These are phyloP conservation scores for Zarea fungicola DNA, from an alignment of 2,329 filamentous ascomycete species.

Conservation along the genomic window DNA sequence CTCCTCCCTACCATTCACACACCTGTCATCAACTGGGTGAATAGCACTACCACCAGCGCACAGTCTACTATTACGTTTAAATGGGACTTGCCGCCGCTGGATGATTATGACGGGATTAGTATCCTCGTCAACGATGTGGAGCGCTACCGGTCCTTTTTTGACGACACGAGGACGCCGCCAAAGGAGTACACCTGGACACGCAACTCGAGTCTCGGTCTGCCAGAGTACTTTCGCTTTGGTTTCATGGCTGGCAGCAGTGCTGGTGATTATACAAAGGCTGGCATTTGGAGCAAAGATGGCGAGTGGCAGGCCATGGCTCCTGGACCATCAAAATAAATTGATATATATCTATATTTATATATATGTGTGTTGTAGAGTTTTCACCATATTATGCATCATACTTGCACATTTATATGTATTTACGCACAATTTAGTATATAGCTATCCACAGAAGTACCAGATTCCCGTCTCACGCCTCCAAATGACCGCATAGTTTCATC, in stretches of 20 bases:
- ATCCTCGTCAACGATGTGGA: slow-evolving; percentile 84
- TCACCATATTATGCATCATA: no score
- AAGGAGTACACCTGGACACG: slow-evolving; percentile 56
- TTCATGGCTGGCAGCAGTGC: slow-evolving; percentile 61
- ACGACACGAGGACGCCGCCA: slow-evolving; percentile 41
- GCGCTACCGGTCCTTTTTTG: slow-evolving; percentile 67
- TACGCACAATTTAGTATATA: no score
- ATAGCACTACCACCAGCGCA: slow-evolving; percentile 14
- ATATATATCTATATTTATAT: not conserved
- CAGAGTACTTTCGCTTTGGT: slow-evolving; percentile 74
- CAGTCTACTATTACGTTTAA: slow-evolving; percentile 62
- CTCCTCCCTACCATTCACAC: slow-evolving; percentile 50
- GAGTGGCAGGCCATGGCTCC: slow-evolving; percentile 61
- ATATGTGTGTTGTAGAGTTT: no score
- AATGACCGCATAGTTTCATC: no score
- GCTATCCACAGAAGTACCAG: no score
- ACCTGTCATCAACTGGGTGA: slow-evolving; percentile 42
- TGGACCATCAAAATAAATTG: slow-evolving; percentile 46
- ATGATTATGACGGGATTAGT: slow-evolving; percentile 67
- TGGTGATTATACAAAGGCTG: slow-evolving; percentile 72
- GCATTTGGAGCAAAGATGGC: slow-evolving; percentile 59
- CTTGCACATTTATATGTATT: no score
- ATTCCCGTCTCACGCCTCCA: no score
- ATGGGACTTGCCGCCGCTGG: slow-evolving; percentile 41
- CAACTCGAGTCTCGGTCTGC: slow-evolving; percentile 37